Evolutionary conservation across 2,329 filamentous ascomycete species (phyloP).

Genomic region (Clonostachys solani): DNA sequence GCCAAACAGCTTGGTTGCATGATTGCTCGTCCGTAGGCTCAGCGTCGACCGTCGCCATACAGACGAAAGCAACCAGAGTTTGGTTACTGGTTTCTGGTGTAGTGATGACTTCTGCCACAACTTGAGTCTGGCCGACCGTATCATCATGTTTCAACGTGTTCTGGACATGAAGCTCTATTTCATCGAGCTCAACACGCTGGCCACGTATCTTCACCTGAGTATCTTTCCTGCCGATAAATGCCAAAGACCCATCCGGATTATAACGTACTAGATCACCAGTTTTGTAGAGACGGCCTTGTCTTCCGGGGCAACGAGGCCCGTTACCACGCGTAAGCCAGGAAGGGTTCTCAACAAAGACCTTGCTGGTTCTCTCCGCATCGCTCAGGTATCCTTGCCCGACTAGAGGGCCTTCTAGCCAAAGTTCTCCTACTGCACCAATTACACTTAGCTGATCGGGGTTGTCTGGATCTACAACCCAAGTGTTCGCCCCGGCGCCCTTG

Average conservation of each 20-base stretch:
- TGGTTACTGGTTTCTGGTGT: slow-evolving; percentile 10
- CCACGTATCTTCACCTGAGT: slow-evolving; percentile 52
- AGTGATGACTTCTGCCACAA: slow-evolving; percentile 40
- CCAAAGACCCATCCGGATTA: slow-evolving; percentile 18
- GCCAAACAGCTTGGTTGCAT: slow-evolving; percentile 7
- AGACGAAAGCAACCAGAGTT: slow-evolving; percentile 11
- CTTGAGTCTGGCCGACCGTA: slow-evolving; percentile 35
- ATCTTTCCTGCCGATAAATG: slow-evolving; percentile 46
- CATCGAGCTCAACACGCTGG: slow-evolving; percentile 38
- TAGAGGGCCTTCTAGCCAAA: slow-evolving; percentile 28
- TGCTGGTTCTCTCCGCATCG: slow-evolving; percentile 42
- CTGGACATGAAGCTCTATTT: slow-evolving; percentile 9
- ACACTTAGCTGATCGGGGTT: slow-evolving; percentile 18
- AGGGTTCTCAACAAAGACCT: slow-evolving; percentile 36
- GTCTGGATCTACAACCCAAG: slow-evolving; percentile 18
- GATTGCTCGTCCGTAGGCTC: background rate
- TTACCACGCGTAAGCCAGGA: slow-evolving; percentile 9
- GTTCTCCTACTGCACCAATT: slow-evolving; percentile 22
- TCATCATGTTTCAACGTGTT: slow-evolving; percentile 23
- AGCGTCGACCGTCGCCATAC: background rate
- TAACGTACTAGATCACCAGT: slow-evolving; percentile 41
- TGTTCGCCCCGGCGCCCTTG: slow-evolving; percentile 1
- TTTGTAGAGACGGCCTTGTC: slow-evolving; percentile 25
- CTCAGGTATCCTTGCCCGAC: slow-evolving; percentile 39
- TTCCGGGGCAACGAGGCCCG: slow-evolving; percentile 6